These are phyloP conservation scores for Phylloporus sp. DNA, from an alignment of 1,284 basidiomycete species.

Conservation along the genomic window DNA sequence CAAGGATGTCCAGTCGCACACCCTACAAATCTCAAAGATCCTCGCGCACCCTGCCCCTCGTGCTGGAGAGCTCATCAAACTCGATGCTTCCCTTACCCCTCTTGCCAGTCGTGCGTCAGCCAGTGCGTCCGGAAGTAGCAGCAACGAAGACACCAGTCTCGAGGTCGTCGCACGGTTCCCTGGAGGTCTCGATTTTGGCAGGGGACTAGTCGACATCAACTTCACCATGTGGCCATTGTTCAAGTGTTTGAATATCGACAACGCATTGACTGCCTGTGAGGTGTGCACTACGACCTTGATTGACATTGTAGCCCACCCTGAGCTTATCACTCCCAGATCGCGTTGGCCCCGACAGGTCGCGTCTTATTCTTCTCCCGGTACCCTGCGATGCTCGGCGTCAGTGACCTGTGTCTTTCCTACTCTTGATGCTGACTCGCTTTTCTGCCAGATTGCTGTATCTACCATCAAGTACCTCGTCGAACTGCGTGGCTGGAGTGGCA, in stretches of 20 bases:
- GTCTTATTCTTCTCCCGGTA: conserved; percentile 91
- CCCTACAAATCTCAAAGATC: conserved; percentile 83
- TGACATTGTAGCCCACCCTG: conserved; percentile 1
- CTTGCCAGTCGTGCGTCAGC: conserved; percentile 23
- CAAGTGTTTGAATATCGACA: conserved; percentile 92
- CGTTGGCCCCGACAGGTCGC: conserved; percentile 90
- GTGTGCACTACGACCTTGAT: conserved; percentile 43
- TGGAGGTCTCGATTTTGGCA: conserved; percentile 83
- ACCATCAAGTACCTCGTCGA: conserved; percentile 94
- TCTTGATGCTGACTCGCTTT: conserved; percentile 3
- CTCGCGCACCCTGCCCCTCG: conserved; percentile 84
- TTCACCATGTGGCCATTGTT: conserved; percentile 98
- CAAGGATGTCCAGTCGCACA: conserved; percentile 89
- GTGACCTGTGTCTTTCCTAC: conserved; percentile 13
- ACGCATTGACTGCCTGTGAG: conserved; percentile 93
- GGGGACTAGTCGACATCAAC: conserved; percentile 84
- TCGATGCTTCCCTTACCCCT: conserved; percentile 63
- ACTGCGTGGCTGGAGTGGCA: conserved; percentile 91
- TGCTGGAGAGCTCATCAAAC: conserved; percentile 81
- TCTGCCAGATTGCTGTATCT: conserved; percentile 73
- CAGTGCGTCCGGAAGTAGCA: conserved; percentile 45
- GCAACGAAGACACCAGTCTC: conserved; percentile 66
- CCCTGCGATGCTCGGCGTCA: conserved; percentile 86
- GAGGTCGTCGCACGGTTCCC: conserved; percentile 87
- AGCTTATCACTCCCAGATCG: conserved; percentile 58